Conservation (phyloP, 148 eudicot species). For the Fagopyrum tataricum region DNA sequence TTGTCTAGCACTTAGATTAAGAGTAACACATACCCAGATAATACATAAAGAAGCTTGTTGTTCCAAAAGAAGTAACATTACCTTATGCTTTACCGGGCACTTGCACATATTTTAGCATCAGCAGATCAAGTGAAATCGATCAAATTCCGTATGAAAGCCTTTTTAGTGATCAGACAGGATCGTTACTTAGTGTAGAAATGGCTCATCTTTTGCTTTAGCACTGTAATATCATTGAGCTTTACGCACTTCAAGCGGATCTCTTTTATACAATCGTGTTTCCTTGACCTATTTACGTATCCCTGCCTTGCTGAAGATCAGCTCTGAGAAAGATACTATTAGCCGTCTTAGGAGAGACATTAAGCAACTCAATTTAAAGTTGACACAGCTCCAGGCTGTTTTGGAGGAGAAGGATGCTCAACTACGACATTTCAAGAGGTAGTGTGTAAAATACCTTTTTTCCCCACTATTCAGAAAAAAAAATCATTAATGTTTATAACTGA, state of each 20-base stretch:
- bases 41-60: background rate
- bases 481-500: background rate
- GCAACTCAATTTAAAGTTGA: slow-evolving; percentile 64
- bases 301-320: slow-evolving; percentile 79
- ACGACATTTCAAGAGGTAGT: slow-evolving; percentile 52
- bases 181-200: background rate
- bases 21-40: background rate
- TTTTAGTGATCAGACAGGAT: background rate
- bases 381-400: slow-evolving; percentile 67
- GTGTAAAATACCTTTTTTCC: background rate
- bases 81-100: background rate
- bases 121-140: background rate
- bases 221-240: background rate
- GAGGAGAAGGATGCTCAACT: slow-evolving; percentile 75
- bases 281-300: slow-evolving; percentile 78
- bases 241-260: background rate
- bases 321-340: slow-evolving; percentile 62
- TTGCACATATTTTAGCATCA: background rate
- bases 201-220: background rate
- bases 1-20: background rate
- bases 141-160: background rate
- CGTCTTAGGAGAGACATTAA: slow-evolving; percentile 66
- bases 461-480: background rate
- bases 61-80: background rate
- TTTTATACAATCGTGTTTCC: slow-evolving; percentile 24